Evolutionary conservation across 169 alveolate species (phyloP), one percentile per base, ranked within the genome.

Genomic region (Cryptosporidium sp.): DNA sequence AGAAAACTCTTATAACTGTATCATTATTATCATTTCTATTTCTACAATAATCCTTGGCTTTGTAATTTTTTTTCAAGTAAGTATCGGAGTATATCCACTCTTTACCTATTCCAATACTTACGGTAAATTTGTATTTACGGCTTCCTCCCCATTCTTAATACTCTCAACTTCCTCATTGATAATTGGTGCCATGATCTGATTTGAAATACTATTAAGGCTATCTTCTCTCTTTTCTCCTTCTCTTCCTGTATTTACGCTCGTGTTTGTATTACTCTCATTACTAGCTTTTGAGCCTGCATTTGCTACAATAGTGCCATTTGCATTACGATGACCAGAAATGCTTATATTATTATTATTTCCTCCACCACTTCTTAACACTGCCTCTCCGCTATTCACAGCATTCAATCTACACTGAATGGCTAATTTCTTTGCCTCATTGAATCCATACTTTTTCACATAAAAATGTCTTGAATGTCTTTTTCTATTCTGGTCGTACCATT

Each of bases 381-480:
- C 89, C 80, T 80, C 75, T 43, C 89, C 89, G 62, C 89, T 80
- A 33, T 59, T 65, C 10, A 80, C 89, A 39, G 89, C 89, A 21
- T 65, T 59, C 68, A 80, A 33, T 80, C 89, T 80, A 21, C 95
- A 92, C 61, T 92, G 93, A 52, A 92, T 91, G 14, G 95, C 95
- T 45, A 92, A 35, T 21, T 92, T 71, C 68, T 92, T 89, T 37
- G 95, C 95, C 75, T 92, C 95, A 70, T 92, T 92, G 69, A 92
- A 92, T 12, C 95, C 95, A 91, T 92, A 93, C 52, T 92, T 92
- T 68, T 92, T 92, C 18, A 92, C 95, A 16, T 92, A 92, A 85
- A 92, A 92, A 73, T 80, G 89, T 41, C 89, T 59, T 18, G 89
- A 80, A 31, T 80, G 89, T 23, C 89, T 80, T 65, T 80, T 80